Evolutionary conservation across 2,329 filamentous ascomycete genomes (phyloP), one percentile per base, ranked within the genome.

Genomic region (Apiospora phragmitis): DNA sequence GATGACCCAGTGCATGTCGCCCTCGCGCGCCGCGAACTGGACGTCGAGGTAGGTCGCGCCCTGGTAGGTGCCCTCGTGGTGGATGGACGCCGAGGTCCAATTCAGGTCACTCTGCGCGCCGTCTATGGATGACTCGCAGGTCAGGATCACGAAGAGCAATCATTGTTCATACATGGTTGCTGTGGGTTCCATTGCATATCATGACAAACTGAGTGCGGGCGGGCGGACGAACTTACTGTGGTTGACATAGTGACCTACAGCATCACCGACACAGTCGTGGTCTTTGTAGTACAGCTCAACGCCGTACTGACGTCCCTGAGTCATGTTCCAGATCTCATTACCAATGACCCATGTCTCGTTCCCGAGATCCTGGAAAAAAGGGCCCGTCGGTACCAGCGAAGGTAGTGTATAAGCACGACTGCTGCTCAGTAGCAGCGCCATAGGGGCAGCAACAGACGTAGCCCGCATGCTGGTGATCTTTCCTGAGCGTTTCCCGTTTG

Each of bases 1-100:
- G 70, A 88, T 84, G 14, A 88, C 83, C 85, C 85, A 88, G 72
- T 88, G 85, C 70, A 87, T 81, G 69, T 87, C 85, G 8, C 84
- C 85, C 73, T 85, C 84, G 1, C 71, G 75, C 0, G 85, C 82
- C 3, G 78, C 81, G 75, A 87, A 87, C 38, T 80, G 79, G 68
- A 88, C 79, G 72, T 88, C 85, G 72, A 87, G 82, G 76, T 82
- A 86, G 65, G 84, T 78, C 21, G 72, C 75, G 3, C 80, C 83
- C 12, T 82, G 76, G 69, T 77, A 69, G 1, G 68, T 71, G 51
- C 76, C 77, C 42, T 71, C 66, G 1, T 81, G 79, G 49, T 80
- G 79, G 41, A 88, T 82, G 0, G 77, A 77, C 1, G 85, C 85
- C 1, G 82, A 83, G 1, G 83, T 85, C 83, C 84, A 87, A 42